phyloP scores from a whole-genome alignment of 129 eudicot species.

The Tagetes erecta region DNA sequence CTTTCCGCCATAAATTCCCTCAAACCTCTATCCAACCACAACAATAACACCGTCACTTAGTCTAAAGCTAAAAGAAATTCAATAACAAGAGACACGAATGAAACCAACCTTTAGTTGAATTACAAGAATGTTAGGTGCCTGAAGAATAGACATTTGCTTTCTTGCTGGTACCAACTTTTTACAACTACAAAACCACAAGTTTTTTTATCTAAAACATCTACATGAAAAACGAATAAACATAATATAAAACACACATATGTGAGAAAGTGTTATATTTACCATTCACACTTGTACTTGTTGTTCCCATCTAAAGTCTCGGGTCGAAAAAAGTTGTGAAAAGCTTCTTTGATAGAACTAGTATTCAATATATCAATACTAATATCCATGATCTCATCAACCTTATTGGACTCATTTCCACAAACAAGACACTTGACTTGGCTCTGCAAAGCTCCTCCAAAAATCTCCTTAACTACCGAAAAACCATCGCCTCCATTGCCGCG shows the following conservation, averaged over 20 bases:
- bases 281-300: slow-evolving; percentile 93
- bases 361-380: slow-evolving; percentile 74
- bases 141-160: slow-evolving; percentile 93
- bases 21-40: slow-evolving; percentile 71
- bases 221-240: slow-evolving; percentile 4
- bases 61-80: neutral
- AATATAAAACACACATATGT: slow-evolving; percentile 13
- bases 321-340: slow-evolving; percentile 80
- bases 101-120: slow-evolving; percentile 82
- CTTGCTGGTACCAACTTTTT: slow-evolving; percentile 85
- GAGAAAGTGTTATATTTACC: slow-evolving; percentile 43
- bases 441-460: slow-evolving; percentile 95
- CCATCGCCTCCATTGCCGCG: slow-evolving; percentile 43
- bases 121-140: slow-evolving; percentile 96
- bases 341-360: slow-evolving; percentile 65
- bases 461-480: slow-evolving; percentile 77
- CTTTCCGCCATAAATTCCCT: slow-evolving; percentile 85
- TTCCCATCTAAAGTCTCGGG: slow-evolving; percentile 88
- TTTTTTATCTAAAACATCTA: slow-evolving; percentile 24
- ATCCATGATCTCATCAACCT: slow-evolving; percentile 99
- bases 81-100: neutral
- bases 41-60: slow-evolving; percentile 20
- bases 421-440: slow-evolving; percentile 94
- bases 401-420: slow-evolving; percentile 88
- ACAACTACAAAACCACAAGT: slow-evolving; percentile 66